Evolutionary conservation across 2,329 filamentous ascomycete species (phyloP).

Genomic region (Hypoxylon sp.): DNA sequence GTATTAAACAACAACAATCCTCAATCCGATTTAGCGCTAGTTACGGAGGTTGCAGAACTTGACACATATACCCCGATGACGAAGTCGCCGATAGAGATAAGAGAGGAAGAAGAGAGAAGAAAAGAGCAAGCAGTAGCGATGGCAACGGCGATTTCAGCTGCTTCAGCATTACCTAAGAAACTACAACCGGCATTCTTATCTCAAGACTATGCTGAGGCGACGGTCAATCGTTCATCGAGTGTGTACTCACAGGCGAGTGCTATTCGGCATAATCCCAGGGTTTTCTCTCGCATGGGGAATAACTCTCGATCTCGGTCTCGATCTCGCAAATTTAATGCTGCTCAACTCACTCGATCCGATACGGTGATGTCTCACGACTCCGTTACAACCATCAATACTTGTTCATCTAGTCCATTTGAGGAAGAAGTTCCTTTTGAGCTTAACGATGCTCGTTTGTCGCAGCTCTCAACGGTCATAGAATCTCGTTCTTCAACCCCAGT

Average conservation of each 20-base stretch:
- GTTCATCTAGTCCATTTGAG: conserved; percentile 50
- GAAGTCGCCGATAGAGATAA: conserved; percentile 52
- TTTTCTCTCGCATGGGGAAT: conserved; percentile 39
- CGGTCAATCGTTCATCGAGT: conserved; percentile 55
- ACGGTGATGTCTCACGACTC: conserved; percentile 55
- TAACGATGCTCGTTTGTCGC: conserved; percentile 51
- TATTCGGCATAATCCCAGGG: conserved; percentile 34
- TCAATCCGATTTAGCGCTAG: conserved; percentile 44
- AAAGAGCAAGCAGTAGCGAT: conserved; percentile 48
- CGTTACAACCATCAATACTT: conserved; percentile 58
- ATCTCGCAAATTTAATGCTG: conserved; percentile 42
- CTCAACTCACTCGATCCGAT: conserved; percentile 46
- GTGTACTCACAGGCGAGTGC: conserved; percentile 57
- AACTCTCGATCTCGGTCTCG: conserved; percentile 44
- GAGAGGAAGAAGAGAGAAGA: conserved; percentile 51
- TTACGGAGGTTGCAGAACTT: conserved; percentile 47
- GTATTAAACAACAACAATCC: conserved; percentile 61
- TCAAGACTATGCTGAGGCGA: conserved; percentile 37
- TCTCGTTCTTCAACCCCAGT: conserved; percentile 60
- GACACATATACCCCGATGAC: conserved; percentile 53
- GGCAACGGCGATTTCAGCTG: conserved; percentile 47
- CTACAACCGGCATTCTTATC: conserved; percentile 55
- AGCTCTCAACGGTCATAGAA: conserved; percentile 66
- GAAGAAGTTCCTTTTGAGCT: conserved; percentile 55
- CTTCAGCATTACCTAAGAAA: conserved; percentile 46